Evolutionary conservation across 345 rosid species (phyloP).

Genomic region (Euphorbia peplus): DNA sequence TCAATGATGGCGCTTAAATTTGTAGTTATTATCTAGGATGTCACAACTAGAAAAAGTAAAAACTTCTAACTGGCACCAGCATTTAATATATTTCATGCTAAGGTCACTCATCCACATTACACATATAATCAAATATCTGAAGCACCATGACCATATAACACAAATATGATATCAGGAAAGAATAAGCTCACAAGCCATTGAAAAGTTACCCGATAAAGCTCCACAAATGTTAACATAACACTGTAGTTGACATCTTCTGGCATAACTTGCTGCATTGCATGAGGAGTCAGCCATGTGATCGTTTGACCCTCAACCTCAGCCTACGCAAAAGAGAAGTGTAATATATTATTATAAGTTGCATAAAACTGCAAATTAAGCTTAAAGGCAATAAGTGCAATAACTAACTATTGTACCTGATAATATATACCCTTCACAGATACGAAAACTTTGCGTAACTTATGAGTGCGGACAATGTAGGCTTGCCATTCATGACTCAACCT

Average conservation of each 20-base stretch:
- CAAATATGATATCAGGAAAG: neutral
- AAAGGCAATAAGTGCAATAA: neutral
- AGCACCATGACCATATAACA: neutral
- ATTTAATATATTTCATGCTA: neutral
- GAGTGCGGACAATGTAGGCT: conserved; percentile 73
- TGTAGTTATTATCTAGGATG: neutral
- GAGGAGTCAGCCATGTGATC: conserved; percentile 94
- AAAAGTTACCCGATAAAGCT: conserved; percentile 77
- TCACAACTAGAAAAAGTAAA: neutral
- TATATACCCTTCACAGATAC: conserved; percentile 95
- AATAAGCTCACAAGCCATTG: neutral
- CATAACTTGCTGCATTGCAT: conserved; percentile 86
- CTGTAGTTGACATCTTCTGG: conserved; percentile 84
- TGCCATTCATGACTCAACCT: conserved; percentile 99
- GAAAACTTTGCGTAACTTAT: conserved; percentile 80
- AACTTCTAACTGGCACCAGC: neutral
- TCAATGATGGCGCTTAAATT: neutral
- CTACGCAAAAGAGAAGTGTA: conserved; percentile 37
- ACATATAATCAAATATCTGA: neutral
- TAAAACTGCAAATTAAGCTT: neutral
- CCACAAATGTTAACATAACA: conserved; percentile 83
- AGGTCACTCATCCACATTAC: neutral
- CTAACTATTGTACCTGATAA: conserved; percentile 59
- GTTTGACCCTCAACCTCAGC: conserved; percentile 96
- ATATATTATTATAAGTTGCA: conserved; percentile 8